These are phyloP conservation scores for Davidsoniella eucalypti DNA, from an alignment of 2,329 filamentous ascomycete genomes.

Conservation along the genomic window DNA sequence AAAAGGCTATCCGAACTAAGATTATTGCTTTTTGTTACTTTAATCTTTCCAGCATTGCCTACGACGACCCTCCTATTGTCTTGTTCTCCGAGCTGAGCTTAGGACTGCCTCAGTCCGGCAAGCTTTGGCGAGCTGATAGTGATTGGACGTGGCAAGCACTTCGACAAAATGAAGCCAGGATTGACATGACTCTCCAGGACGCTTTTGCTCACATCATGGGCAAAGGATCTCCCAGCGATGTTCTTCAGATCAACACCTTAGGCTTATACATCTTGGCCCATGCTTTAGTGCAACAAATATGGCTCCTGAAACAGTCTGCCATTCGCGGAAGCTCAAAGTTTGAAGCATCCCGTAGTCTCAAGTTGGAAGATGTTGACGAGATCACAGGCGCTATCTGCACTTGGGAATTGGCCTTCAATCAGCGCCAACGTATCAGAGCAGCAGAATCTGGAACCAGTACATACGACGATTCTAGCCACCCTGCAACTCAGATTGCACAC, in stretches of 20 bases:
- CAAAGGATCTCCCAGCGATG: constrained; percentile 3
- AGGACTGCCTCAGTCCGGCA: constrained; percentile 35
- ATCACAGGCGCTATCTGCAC: constrained; percentile 36
- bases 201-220: constrained; percentile 37
- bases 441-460: constrained; percentile 24
- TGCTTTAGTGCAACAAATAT: constrained; percentile 56
- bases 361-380: constrained; percentile 39
- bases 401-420: constrained; percentile 44
- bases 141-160: constrained; percentile 45
- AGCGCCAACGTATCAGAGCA: constrained; percentile 34
- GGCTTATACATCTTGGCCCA: constrained; percentile 59
- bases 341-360: constrained; percentile 32
- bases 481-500: constrained; percentile 46
- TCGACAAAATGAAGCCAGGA: constrained; percentile 31
- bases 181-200: constrained; percentile 39
- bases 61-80: constrained; percentile 40
- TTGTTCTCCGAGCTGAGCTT: constrained; percentile 44
- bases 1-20: constrained; percentile 40
- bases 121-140: constrained; percentile 39
- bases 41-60: constrained; percentile 44
- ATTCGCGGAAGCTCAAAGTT: constrained; percentile 33
- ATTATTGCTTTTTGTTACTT: constrained; percentile 46
- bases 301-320: constrained; percentile 47
- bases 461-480: constrained; percentile 14
- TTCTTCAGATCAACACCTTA: constrained; percentile 34